Evolutionary conservation across 495 filamentous ascomycete genomes (phyloP).

Genomic region (Venustampulla echinocandica): DNA sequence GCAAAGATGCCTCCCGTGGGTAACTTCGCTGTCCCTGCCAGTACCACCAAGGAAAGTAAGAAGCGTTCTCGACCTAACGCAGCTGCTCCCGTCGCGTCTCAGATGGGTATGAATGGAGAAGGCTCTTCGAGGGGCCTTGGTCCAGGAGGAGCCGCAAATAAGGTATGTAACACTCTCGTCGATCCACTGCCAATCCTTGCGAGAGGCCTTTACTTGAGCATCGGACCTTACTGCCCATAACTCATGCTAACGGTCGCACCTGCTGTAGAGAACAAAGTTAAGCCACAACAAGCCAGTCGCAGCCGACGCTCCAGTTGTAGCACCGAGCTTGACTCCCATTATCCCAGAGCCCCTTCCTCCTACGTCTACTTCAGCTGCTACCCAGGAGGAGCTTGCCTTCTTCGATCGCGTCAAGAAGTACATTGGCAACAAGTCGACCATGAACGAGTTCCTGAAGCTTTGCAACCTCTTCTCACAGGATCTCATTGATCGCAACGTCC

Average conservation of each 20-base stretch:
- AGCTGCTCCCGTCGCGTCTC: neutral
- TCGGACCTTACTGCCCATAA: too few relatives aligned
- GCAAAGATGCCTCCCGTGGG: slow-evolving; percentile 86
- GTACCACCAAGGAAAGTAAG: slow-evolving; percentile 71
- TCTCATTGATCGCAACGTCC: slow-evolving; percentile 69
- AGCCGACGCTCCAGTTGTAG: slow-evolving; percentile 61
- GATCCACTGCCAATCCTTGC: too few relatives aligned
- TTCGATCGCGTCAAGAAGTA: slow-evolving; percentile 97
- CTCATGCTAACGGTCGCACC: slow-evolving; percentile 2
- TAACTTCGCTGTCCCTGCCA: slow-evolving; percentile 80
- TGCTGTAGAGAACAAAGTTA: slow-evolving; percentile 44
- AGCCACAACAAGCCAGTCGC: slow-evolving; percentile 53
- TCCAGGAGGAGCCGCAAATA: slow-evolving; percentile 24
- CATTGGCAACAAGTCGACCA: slow-evolving; percentile 81
- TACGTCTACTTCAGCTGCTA: slow-evolving; percentile 50
- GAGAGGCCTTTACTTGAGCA: too few relatives aligned
- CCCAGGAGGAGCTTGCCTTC: slow-evolving; percentile 74
- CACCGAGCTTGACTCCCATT: slow-evolving; percentile 77
- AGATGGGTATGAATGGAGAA: slow-evolving; percentile 5
- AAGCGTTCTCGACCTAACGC: slow-evolving; percentile 42
- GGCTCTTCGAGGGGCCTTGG: slow-evolving; percentile 6
- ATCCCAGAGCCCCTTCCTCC: slow-evolving; percentile 80
- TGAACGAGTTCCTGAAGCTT: slow-evolving; percentile 91
- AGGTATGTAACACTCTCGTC: slow-evolving; percentile 28
- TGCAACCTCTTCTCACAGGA: slow-evolving; percentile 90